phyloP scores from a whole-genome alignment of 139 green algal species.

The Zygnema circumcarinatum region DNA sequence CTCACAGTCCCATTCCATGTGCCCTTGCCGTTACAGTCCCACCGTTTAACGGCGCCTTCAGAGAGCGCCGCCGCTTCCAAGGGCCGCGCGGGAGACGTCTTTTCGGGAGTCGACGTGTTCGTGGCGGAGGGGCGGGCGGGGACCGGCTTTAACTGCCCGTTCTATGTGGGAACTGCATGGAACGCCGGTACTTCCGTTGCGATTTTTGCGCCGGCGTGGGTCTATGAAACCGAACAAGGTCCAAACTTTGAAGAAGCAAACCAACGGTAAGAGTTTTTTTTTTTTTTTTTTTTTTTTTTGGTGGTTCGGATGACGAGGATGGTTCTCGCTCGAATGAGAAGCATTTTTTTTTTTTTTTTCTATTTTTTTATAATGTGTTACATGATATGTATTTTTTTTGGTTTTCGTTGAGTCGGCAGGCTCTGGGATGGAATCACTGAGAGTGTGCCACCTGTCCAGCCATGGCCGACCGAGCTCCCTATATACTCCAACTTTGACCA shows the following conservation, averaged over 20 bases:
- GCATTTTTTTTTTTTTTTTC: neutral
- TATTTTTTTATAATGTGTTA: too few species aligned
- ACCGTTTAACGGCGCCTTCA: too few species aligned
- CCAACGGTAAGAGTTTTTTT: slow-evolving; percentile 14
- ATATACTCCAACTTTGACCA: slow-evolving; percentile 40
- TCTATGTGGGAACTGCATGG: neutral
- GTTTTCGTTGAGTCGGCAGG: neutral
- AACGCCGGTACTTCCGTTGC: slow-evolving; percentile 13
- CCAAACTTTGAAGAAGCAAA: slow-evolving; percentile 20
- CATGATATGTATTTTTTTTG: neutral
- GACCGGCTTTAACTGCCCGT: slow-evolving; percentile 42
- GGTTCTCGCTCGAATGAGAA: neutral
- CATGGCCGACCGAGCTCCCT: slow-evolving; percentile 10
- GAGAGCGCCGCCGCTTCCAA: slow-evolving; percentile 50
- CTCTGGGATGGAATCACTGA: neutral
- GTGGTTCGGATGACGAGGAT: neutral
- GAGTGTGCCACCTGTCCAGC: neutral
- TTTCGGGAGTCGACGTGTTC: slow-evolving; percentile 82
- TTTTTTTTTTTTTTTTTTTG: neutral
- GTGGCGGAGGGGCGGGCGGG: slow-evolving; percentile 74
- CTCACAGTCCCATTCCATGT: neutral
- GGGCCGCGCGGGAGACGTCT: slow-evolving; percentile 70
- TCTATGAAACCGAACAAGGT: slow-evolving; percentile 25
- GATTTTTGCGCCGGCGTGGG: slow-evolving; percentile 46
- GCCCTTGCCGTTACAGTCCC: neutral